Percentiles rank a stretch among this genome's conserved stretches.
Evolutionary conservation across 805 yeast genomes (phyloP).

Genomic region (Dipodascopsis uninucleata): DNA sequence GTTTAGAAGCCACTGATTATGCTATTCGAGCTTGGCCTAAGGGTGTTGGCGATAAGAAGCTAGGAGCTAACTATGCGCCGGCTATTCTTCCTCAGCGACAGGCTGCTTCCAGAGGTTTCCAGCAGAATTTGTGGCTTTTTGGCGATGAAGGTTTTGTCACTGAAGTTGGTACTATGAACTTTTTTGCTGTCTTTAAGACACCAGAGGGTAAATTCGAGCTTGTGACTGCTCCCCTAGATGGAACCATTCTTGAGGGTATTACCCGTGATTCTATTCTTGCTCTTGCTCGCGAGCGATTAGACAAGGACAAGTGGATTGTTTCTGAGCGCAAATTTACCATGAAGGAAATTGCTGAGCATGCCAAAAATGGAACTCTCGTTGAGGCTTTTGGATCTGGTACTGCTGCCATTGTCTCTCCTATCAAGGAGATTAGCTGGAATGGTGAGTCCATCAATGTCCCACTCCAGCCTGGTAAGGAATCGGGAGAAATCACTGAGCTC

Average conservation of each 20-base stretch:
- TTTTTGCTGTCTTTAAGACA: slow-evolving; percentile 78
- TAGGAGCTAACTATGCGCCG: slow-evolving; percentile 98
- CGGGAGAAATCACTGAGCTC: slow-evolving; percentile 71
- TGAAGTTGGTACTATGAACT: slow-evolving; percentile 98
- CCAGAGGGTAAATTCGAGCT: slow-evolving; percentile 81
- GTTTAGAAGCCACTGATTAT: slow-evolving; percentile 89
- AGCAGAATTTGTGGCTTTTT: slow-evolving; percentile 94
- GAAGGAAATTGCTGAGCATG: slow-evolving; percentile 70
- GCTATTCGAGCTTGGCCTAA: slow-evolving; percentile 99
- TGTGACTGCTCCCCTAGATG: slow-evolving; percentile 94
- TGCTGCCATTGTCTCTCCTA: slow-evolving; percentile 95
- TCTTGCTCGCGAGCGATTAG: slow-evolving; percentile 72
- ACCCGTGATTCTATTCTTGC: slow-evolving; percentile 84
- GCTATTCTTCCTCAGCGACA: slow-evolving; percentile 85
- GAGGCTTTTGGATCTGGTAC: slow-evolving; percentile 98
- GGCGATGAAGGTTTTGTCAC: slow-evolving; percentile 85
- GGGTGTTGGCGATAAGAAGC: slow-evolving; percentile 92
- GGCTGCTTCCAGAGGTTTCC: slow-evolving; percentile 89
- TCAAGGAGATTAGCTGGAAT: slow-evolving; percentile 77
- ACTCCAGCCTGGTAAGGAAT: slow-evolving; percentile 69
- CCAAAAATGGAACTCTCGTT: slow-evolving; percentile 74
- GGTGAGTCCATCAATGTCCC: slow-evolving; percentile 76
- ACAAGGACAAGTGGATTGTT: slow-evolving; percentile 73
- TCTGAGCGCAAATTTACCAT: slow-evolving; percentile 82
- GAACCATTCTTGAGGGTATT: slow-evolving; percentile 95